phyloP scores from a whole-genome alignment of 306 rosid genomes.

The Fagus sylvatica region DNA sequence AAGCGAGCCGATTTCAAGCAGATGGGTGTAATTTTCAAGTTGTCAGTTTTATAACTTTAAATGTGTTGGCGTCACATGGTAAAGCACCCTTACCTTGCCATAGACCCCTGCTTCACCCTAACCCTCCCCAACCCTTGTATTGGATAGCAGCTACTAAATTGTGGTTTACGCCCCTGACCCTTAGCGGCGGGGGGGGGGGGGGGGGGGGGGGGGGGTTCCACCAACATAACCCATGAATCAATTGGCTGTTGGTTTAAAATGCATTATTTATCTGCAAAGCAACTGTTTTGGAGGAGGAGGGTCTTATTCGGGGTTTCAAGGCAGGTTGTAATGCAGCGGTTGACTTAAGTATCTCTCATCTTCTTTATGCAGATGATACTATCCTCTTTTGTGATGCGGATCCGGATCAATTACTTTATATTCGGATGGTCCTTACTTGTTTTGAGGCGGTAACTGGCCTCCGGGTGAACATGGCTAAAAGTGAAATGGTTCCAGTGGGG shows the following conservation, averaged over 20 bases:
- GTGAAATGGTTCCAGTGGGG: no score
- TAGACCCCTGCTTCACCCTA: neutral
- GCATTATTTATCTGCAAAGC: neutral
- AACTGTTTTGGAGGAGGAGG: neutral
- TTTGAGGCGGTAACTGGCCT: no score
- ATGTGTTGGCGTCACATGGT: neutral
- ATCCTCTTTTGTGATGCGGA: no score
- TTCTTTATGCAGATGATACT: no score
- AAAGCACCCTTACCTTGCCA: neutral
- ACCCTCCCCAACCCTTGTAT: neutral
- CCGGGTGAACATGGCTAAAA: no score
- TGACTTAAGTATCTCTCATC: no score
- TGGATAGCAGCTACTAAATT: neutral
- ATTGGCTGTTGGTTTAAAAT: neutral
- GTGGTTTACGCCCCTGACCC: neutral
- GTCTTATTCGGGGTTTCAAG: no score
- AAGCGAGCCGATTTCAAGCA: neutral
- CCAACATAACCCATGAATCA: constrained; percentile 3
- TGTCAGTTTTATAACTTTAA: neutral
- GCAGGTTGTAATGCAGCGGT: no score
- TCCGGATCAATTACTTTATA: no score
- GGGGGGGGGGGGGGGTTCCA: neutral
- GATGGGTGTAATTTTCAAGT: neutral
- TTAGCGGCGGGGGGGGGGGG: neutral
- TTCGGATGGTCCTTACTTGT: no score